Base-by-base conservation (phyloP, 805 yeast species). In the Lipomyces yamadae region DNA sequence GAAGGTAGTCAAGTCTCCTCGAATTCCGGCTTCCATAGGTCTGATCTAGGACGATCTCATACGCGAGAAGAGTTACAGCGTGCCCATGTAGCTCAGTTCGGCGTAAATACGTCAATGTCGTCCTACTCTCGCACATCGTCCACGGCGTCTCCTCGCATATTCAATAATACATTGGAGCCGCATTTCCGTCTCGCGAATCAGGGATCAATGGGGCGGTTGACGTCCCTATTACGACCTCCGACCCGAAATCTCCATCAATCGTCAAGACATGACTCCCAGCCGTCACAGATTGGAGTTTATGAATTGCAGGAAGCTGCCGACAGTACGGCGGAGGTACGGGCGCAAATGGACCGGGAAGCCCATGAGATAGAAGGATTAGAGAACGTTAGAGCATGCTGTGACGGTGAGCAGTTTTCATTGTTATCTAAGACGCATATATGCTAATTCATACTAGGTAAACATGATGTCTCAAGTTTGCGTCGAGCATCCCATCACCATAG, bases 351-450 rank as follows among this genome's bases (percentile, higher is more conserved):
- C 39, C 29, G 56, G 13, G 70, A 68, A 15, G 60, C 56, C 42
- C 78, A 86, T 61, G 78, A 81, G 13, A 78, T 84, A 56, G 86
- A 81, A 63, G 83, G 80, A 60, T 63, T 81, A 54, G 79, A 78
- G 24, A 84, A 81, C 18, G 79, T 78, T 54, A 82, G 82, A 66
- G 75, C 76, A 24, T 69, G 78, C 66, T 76, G 77, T 64, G 73
- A 77, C 30, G 80, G 78, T 53, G 54, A 39, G 65, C 54, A 39
- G 65, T 42, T 18, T 48, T 8, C 4, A 1, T 37, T 37, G 39
- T 24, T 24, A 24, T 24, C 24, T 24, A 24, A 24, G 24, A 24
- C 53, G 8, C n/a, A 29, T 52, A 18, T 30, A 57, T 10, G n/a
- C 33, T 64, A 15, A 45, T 32, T n/a, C 18, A 10, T 33, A 32